phyloP scores from a whole-genome alignment of 495 filamentous ascomycete species.

The Massariosphaeria phaeospora region DNA sequence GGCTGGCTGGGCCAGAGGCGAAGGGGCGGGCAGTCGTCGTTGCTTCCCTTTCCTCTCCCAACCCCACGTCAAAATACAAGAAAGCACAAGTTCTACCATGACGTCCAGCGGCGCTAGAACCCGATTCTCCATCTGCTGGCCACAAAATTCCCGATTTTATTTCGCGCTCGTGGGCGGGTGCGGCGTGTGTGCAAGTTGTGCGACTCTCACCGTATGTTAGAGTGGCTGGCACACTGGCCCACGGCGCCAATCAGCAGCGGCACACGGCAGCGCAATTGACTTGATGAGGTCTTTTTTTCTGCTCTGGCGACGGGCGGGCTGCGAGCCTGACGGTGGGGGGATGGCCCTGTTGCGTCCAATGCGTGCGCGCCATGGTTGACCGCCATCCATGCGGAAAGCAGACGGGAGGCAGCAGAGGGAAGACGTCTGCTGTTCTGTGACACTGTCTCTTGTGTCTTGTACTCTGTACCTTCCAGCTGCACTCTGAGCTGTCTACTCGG shows the following conservation, averaged over 20 bases:
- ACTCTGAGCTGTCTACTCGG: background rate
- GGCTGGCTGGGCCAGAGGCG: too few species aligned
- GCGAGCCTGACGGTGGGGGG: background rate
- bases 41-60: too few species aligned
- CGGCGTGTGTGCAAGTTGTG: too few species aligned
- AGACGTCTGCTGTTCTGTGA: background rate
- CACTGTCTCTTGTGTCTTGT: background rate
- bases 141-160: too few species aligned
- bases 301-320: conserved; percentile 3
- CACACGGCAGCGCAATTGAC: background rate
- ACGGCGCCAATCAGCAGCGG: background rate
- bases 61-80: too few species aligned
- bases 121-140: too few species aligned
- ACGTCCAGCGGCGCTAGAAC: too few species aligned
- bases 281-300: conserved; percentile 4
- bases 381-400: background rate
- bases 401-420: background rate
- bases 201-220: conserved; percentile 6
- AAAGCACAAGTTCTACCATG: too few species aligned
- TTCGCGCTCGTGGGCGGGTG: too few species aligned
- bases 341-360: conserved; percentile 4
- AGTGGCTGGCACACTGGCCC: background rate
- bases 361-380: conserved; percentile 4
- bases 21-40: too few species aligned
- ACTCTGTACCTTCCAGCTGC: background rate